phyloP scores from a whole-genome alignment of 495 filamentous ascomycete species.

The Aspergillus panamensis region DNA sequence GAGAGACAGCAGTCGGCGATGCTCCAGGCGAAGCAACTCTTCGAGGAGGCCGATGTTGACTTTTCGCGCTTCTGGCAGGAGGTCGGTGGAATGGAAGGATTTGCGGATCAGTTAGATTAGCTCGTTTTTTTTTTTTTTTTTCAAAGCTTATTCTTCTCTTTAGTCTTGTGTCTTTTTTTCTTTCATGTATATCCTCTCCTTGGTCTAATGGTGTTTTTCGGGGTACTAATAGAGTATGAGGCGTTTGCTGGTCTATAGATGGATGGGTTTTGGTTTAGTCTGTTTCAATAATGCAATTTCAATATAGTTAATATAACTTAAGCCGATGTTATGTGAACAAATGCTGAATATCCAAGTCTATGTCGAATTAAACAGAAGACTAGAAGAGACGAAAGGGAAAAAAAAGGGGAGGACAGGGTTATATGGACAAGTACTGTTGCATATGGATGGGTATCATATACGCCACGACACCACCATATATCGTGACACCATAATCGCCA shows the following conservation, averaged over 20 bases:
- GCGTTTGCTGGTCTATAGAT: slow-evolving; percentile 10
- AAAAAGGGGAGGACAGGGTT: not conserved
- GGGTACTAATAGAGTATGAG: not conserved
- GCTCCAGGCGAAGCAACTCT: slow-evolving; percentile 62
- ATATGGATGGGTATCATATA: slow-evolving; percentile 33
- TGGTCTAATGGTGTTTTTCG: not conserved
- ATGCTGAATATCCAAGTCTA: not conserved
- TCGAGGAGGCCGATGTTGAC: slow-evolving; percentile 65
- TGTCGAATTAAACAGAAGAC: not conserved
- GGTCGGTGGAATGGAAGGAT: slow-evolving; percentile 62
- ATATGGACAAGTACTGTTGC: slow-evolving; percentile 14
- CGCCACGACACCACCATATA: slow-evolving; percentile 19
- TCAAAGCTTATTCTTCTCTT: not conserved
- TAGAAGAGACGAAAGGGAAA: not conserved
- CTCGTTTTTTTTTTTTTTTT: not conserved
- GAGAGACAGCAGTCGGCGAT: slow-evolving; percentile 66
- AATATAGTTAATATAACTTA: not conserved
- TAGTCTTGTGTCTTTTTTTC: not conserved
- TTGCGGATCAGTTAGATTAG: slow-evolving; percentile 25
- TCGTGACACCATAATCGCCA: slow-evolving; percentile 6
- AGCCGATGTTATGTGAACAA: not conserved
- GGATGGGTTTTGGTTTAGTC: not conserved
- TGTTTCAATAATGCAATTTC: not conserved
- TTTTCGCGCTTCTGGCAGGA: slow-evolving; percentile 74
- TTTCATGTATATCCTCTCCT: not conserved